A percentile compares a stretch with the other conserved stretches of the same genome.
These are phyloP conservation scores for Rosa rugosa DNA, from an alignment of 306 rosid species.

Conservation along the genomic window DNA sequence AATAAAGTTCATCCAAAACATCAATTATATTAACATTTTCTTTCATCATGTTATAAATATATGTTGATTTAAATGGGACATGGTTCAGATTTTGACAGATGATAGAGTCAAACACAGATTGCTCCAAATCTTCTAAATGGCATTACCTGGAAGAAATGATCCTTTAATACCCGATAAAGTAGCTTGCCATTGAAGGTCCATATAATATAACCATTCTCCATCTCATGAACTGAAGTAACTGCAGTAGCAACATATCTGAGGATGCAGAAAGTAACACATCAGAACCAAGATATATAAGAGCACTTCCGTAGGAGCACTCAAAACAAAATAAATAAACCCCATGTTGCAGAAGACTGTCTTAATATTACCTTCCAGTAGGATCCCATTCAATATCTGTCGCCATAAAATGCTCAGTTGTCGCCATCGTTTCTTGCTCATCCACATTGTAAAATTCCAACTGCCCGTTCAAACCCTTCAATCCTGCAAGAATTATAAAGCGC, in stretches of 20 bases:
- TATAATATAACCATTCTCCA: constrained; percentile 92
- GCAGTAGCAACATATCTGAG: constrained; percentile 85
- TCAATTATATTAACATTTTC: too few relatives aligned
- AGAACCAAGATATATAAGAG: neutral
- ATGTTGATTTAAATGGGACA: neutral
- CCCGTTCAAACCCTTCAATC: constrained; percentile 73
- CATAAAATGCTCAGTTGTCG: constrained; percentile 75
- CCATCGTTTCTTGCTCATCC: constrained; percentile 86
- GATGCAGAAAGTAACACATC: constrained; percentile 10
- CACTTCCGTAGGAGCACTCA: neutral
- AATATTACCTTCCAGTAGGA: constrained; percentile 83
- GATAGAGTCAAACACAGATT: neutral
- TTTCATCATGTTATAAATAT: neutral
- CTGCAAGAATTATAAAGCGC: constrained; percentile 70
- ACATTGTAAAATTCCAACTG: constrained; percentile 74
- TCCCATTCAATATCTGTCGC: constrained; percentile 89
- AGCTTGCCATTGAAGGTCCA: constrained; percentile 94
- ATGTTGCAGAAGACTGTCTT: neutral
- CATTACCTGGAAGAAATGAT: constrained; percentile 82
- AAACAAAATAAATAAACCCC: neutral
- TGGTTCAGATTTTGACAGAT: neutral
- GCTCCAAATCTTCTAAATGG: neutral
- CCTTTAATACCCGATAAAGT: constrained; percentile 73
- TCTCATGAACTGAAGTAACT: constrained; percentile 91
- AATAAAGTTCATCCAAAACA: neutral